Base-by-base conservation (phyloP, 768 basidiomycete genomes). In the Rhodocollybia butyracea region DNA sequence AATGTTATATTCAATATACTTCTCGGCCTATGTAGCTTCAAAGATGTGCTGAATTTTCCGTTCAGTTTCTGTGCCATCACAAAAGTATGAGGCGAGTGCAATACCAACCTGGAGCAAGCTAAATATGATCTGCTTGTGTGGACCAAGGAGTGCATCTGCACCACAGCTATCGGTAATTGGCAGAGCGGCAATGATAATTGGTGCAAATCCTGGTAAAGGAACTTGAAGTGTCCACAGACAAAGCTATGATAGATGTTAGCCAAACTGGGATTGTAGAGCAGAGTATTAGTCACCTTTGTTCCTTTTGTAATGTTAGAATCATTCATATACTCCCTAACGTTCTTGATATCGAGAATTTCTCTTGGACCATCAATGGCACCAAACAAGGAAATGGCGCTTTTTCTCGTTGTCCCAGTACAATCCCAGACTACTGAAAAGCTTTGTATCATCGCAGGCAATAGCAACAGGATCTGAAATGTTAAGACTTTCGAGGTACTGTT, bases 41-140 rank as follows among this genome's bases (percentile, higher is more conserved):
- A 72, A 40, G 12, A 57, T 15, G 0, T 58, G 30, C 42, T 72
- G 68, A 3, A 69, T 57, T 1, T 56, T 34, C n/a, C 69, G 67
- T 51, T 76, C 71, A 1, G 61, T 55, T 50, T 66, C 64, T 0
- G 73, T 72, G 1, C 75, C 75, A 66, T 76, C 72, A 51, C 61
- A 66, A 3, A 67, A 62, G 34, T 68, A 69, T 10, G 71, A 73
- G 3, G 71, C 52, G 10, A 73, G 59, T 10, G 59, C 36, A 15
- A 76, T 57, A 3, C 54, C 41, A 1, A 36, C 47, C 13, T 61
- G 42, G 3, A 70, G n/a, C 1, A 73, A 65, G 0, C 67, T 63
- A 30, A 51, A 10, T 0, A 75, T 24, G 17, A 75, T 53, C 17
- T 50, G 10, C 7, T 41, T 5, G 8, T 57, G 56, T 41, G 56